Conservation (phyloP, 2,329 filamentous ascomycete genomes). For the Xylariaceae sp. region DNA sequence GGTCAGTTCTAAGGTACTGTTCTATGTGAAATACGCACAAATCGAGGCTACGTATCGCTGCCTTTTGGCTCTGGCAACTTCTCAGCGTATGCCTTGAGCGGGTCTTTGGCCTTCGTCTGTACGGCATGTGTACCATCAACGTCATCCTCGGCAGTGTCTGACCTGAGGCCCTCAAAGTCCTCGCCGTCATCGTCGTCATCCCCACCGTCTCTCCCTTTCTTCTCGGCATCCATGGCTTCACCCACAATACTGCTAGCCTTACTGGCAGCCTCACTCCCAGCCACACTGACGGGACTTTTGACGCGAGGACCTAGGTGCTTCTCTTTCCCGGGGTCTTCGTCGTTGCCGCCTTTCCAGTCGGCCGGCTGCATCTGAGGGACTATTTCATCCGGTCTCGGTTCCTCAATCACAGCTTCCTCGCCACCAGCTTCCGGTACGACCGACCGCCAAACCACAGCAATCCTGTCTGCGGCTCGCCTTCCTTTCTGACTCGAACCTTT, state of each 20-base stretch:
- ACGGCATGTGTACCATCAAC: not conserved
- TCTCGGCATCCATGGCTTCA: conserved; percentile 15
- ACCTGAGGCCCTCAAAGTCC: conserved; percentile 20
- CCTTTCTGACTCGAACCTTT: conserved; percentile 85
- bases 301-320: conserved; percentile 65
- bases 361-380: conserved; percentile 65
- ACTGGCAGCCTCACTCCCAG: conserved; percentile 65
- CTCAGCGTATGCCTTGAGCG: conserved; percentile 25
- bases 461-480: conserved; percentile 69
- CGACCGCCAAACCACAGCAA: conserved; percentile 78
- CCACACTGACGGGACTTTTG: conserved; percentile 58
- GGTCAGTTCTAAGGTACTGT: too few species aligned
- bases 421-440: conserved; percentile 25
- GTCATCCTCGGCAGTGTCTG: conserved; percentile 6
- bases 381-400: conserved; percentile 61
- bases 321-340: conserved; percentile 42
- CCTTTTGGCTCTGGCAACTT: conserved; percentile 28
- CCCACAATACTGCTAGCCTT: conserved; percentile 64
- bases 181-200: conserved; percentile 25
- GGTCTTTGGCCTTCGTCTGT: conserved; percentile 13
- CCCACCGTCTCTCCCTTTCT: conserved; percentile 14
- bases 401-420: conserved; percentile 44
- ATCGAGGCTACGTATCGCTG: conserved; percentile 11
- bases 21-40: too few species aligned
- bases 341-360: conserved; percentile 64